Percentiles rank a stretch among this genome's conserved stretches.
Evolutionary conservation across 306 rosid species (phyloP).

Genomic region (Citrullus amarus): DNA sequence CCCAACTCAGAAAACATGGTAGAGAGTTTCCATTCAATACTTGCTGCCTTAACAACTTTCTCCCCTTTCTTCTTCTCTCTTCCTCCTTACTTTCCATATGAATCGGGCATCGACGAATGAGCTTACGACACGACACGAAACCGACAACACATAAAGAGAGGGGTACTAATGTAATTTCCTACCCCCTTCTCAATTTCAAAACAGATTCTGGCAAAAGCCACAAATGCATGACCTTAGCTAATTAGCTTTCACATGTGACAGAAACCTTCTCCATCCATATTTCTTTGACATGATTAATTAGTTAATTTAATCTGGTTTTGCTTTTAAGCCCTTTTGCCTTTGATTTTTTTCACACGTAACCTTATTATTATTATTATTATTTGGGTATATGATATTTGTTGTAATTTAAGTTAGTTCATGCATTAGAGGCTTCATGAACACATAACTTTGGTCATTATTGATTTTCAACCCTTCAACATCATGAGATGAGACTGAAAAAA

Average conservation of each 20-base stretch:
- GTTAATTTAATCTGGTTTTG: background rate
- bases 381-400: background rate
- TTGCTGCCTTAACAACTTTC: slow-evolving; percentile 8
- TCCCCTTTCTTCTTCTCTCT: too few species aligned
- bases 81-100: background rate
- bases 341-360: background rate
- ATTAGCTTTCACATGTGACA: slow-evolving; percentile 5
- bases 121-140: background rate
- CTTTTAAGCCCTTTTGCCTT: background rate
- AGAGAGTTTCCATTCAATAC: slow-evolving; percentile 3
- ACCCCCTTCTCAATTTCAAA: background rate
- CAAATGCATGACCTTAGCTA: background rate
- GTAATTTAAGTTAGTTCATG: background rate
- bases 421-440: background rate
- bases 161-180: background rate
- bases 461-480: background rate
- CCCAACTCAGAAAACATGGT: slow-evolving; percentile 8
- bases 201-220: slow-evolving; percentile 1
- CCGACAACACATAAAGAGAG: background rate
- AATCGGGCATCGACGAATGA: background rate
- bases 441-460: background rate
- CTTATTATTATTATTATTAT: too few species aligned
- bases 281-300: background rate
- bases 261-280: background rate
- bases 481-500: background rate